phyloP scores from a whole-genome alignment of 306 rosid genomes.

The Prunus kanzakura region DNA sequence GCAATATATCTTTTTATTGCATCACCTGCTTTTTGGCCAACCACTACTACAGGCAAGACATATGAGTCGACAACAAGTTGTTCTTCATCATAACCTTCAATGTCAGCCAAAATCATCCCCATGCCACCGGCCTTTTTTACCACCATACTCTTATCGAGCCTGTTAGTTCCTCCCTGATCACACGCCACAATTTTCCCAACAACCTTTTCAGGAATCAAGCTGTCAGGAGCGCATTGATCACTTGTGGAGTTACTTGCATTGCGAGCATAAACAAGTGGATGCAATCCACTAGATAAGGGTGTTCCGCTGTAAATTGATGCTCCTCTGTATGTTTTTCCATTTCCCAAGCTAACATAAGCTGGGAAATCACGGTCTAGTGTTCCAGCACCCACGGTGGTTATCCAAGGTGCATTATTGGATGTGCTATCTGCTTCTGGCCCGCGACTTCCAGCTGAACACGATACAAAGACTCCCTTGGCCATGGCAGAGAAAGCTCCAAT shows the following conservation, averaged over 20 bases:
- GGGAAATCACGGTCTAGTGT: conserved; percentile 80
- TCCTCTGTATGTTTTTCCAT: conserved; percentile 49
- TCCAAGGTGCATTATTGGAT: conserved; percentile 64
- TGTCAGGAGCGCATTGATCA: conserved; percentile 29
- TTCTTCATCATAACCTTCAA: conserved; percentile 45
- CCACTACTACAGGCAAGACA: conserved; percentile 50
- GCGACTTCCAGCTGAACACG: conserved; percentile 67
- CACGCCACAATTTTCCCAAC: conserved; percentile 72
- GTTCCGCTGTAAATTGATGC: conserved; percentile 52
- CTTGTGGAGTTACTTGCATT: conserved; percentile 34
- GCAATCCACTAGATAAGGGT: conserved; percentile 25
- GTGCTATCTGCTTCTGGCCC: conserved; percentile 38
- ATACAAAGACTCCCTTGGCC: conserved; percentile 54
- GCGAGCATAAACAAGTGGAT: conserved; percentile 53
- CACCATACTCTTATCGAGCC: conserved; percentile 41
- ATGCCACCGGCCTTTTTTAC: conserved; percentile 61
- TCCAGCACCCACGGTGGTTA: conserved; percentile 70
- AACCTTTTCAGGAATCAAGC: conserved; percentile 43
- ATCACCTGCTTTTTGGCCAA: conserved; percentile 48
- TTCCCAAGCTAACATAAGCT: conserved; percentile 47
- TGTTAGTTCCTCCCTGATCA: conserved; percentile 41
- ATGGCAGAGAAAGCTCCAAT: conserved; percentile 60
- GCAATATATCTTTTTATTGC: conserved; percentile 45
- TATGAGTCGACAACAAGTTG: conserved; percentile 46
- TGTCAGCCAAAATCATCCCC: conserved; percentile 68